Percentiles rank a stretch among this genome's conserved stretches.
These are phyloP conservation scores for Tympanopsis confertula DNA, from an alignment of 2,329 filamentous ascomycete genomes.

Conservation along the genomic window DNA sequence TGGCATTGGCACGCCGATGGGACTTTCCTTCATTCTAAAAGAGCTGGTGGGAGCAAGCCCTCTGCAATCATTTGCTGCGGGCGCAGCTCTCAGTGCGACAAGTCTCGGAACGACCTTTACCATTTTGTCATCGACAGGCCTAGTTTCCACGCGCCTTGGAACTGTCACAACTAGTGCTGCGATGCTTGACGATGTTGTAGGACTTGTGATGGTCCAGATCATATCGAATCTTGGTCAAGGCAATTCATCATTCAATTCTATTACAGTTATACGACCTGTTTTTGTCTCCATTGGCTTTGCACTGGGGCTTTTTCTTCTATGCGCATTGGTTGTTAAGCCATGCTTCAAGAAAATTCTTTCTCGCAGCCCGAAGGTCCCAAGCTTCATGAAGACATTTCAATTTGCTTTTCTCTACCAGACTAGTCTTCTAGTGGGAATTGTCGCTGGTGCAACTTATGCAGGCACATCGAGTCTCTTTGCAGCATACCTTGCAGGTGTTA, in stretches of 20 bases:
- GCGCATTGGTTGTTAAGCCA: conserved; percentile 22
- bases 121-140: conserved; percentile 46
- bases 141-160: conserved; percentile 41
- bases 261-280: conserved; percentile 29
- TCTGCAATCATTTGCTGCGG: conserved; percentile 59
- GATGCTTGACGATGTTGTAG: conserved; percentile 73
- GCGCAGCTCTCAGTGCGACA: conserved; percentile 63
- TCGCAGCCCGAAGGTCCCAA: not conserved
- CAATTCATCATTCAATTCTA: conserved; percentile 11
- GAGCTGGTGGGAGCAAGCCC: conserved; percentile 34
- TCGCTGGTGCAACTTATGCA: conserved; percentile 41
- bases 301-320: conserved; percentile 29
- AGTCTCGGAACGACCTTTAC: conserved; percentile 63
- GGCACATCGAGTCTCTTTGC: conserved; percentile 52
- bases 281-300: conserved; percentile 39
- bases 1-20: conserved; percentile 53
- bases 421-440: conserved; percentile 30
- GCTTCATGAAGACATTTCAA: conserved; percentile 14
- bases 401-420: conserved; percentile 34
- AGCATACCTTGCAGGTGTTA: conserved; percentile 49
- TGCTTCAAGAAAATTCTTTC: not conserved
- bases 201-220: conserved; percentile 66
- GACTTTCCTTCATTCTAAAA: conserved; percentile 48
- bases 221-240: conserved; percentile 49
- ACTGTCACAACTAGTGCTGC: conserved; percentile 60